Evolutionary conservation across 2,329 filamentous ascomycete genomes (phyloP).

Genomic region (Myriangium duriaei): DNA sequence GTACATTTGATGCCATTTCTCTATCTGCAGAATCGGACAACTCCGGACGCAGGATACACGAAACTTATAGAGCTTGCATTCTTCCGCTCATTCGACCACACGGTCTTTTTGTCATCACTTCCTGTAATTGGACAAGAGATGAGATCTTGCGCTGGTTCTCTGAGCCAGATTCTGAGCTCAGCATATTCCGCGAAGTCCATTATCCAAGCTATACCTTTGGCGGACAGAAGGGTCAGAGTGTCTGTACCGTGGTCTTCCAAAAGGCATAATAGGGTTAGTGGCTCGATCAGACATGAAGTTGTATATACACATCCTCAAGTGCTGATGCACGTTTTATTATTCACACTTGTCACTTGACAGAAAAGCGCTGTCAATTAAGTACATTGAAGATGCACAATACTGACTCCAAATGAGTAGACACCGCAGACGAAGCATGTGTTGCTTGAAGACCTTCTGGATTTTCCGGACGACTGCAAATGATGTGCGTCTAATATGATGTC

Average conservation of each 20-base stretch:
- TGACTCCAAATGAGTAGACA: no score
- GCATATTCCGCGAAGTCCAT: conserved; percentile 54
- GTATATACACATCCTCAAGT: no score
- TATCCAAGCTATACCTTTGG: conserved; percentile 87
- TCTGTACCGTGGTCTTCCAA: conserved; percentile 75
- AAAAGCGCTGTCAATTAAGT: no score
- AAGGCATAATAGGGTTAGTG: neutral
- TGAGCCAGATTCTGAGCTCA: conserved; percentile 35
- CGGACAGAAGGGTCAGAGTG: conserved; percentile 74
- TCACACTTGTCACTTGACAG: no score
- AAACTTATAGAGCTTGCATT: conserved; percentile 61
- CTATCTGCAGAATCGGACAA: conserved; percentile 47
- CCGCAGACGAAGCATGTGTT: no score
- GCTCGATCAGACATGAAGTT: no score
- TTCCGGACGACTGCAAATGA: no score
- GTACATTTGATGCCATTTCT: conserved; percentile 90
- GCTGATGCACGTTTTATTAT: no score
- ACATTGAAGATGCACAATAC: no score
- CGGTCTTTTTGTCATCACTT: conserved; percentile 74
- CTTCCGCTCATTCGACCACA: conserved; percentile 54
- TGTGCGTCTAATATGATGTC: no score
- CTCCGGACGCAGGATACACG: conserved; percentile 50
- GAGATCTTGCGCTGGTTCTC: conserved; percentile 76
- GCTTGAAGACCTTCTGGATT: no score
- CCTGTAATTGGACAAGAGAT: conserved; percentile 94